Evolutionary conservation across 2,329 filamentous ascomycete genomes (phyloP), one percentile per base, ranked within the genome.

Genomic region (Rosellinia necatrix): DNA sequence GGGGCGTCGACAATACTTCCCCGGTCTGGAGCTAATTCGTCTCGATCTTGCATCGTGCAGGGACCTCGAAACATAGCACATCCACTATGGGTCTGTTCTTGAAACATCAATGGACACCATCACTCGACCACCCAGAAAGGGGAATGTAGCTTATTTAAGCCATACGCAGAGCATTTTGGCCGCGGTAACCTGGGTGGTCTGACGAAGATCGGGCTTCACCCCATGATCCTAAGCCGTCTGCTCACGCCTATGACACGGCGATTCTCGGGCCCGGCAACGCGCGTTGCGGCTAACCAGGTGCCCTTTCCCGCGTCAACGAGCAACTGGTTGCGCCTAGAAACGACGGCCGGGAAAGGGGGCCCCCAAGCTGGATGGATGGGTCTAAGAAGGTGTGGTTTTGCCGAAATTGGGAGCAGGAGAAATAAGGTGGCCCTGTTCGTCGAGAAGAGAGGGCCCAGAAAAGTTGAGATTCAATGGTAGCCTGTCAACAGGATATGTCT

Each of bases 401-500:
- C 65, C 61, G 59, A 60, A 64, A 61, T 61, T 50, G 53, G 55
- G 56, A 64, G 58, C 58, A 35, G 52, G 41, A 38, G 57, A 53
- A 56, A 58, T 42, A 65, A 47, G 56, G 47, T 58, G 57, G 63
- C 59, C 57, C 59, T 58, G 50, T 61, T 57, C 58, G 58, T 64
- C 56, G 44, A 64, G 52, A 60, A 53, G 30, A 44, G 24, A 49
- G 56, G 55, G 40, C 52, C 55, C 63, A 53, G 61, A 48, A 54
- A 66, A 22, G 32, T 62, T 47, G 60, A 63, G 54, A 62, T 61
- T 62, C 37, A 69, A 68, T 43, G 64, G 64, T 57, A 69, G 59
- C 67, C 67, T 66, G 64, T 69, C 60, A 61, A 68, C 59, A 59
- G 63, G 61, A 58, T 67, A 32, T 66, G 58, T 63, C 65, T 42